These are phyloP conservation scores for Tardiomyces depauwii DNA, from an alignment of 1,139 yeast genomes.

Conservation along the genomic window DNA sequence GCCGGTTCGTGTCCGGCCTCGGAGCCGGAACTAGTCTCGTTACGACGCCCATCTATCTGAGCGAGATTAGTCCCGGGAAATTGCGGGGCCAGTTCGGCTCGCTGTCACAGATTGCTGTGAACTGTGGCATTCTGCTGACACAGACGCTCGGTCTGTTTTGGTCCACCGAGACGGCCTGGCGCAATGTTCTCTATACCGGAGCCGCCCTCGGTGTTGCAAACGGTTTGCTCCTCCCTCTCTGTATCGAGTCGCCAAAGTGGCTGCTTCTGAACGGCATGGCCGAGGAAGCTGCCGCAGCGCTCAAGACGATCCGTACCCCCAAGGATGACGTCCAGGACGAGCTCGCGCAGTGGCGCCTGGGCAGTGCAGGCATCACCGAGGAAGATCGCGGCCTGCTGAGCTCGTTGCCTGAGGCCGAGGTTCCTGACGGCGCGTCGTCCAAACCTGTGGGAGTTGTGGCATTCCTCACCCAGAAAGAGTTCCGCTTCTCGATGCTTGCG, in stretches of 20 bases:
- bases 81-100: slow-evolving; percentile 73
- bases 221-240: slow-evolving; percentile 33
- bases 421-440: background rate
- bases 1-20: slow-evolving; percentile 68
- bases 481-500: slow-evolving; percentile 46
- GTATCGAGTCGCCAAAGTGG: slow-evolving; percentile 88
- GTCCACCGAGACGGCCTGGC: slow-evolving; percentile 55
- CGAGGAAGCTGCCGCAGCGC: slow-evolving; percentile 27
- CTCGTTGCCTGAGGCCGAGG: background rate
- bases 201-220: slow-evolving; percentile 41
- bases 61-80: slow-evolving; percentile 62
- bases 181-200: slow-evolving; percentile 53
- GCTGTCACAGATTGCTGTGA: slow-evolving; percentile 78
- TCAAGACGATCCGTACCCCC: slow-evolving; percentile 24
- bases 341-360: slow-evolving; percentile 5
- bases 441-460: slow-evolving; percentile 16
- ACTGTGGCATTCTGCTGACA: slow-evolving; percentile 70
- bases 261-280: slow-evolving; percentile 28
- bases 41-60: slow-evolving; percentile 67
- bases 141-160: slow-evolving; percentile 61
- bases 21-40: slow-evolving; percentile 88
- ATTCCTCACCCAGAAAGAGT: slow-evolving; percentile 44
- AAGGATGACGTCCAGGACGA: slow-evolving; percentile 18
- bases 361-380: background rate
- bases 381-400: slow-evolving; percentile 1